Evolutionary conservation across 2,329 filamentous ascomycete genomes (phyloP).

Genomic region (Pyrenophora teres): DNA sequence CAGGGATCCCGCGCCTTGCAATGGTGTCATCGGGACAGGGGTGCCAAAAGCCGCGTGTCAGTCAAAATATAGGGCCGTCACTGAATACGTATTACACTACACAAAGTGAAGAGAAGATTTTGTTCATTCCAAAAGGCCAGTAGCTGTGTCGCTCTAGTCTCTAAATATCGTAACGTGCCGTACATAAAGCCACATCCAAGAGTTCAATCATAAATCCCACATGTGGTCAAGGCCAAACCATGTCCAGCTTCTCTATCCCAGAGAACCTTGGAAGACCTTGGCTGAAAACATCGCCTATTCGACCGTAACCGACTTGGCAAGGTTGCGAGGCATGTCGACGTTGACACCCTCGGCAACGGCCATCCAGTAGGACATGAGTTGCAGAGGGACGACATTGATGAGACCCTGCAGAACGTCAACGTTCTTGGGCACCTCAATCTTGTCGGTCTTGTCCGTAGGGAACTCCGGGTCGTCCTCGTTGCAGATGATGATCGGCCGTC

Average conservation of each 20-base stretch:
- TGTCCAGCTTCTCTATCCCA: conserved; percentile 26
- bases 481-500: conserved; percentile 98
- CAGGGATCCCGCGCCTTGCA: conserved; percentile 14
- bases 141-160: conserved; percentile 18
- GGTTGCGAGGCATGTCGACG: conserved; percentile 97
- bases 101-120: conserved; percentile 11
- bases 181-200: conserved; percentile 26
- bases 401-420: conserved; percentile 95
- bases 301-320: conserved; percentile 98
- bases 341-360: conserved; percentile 95
- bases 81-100: not conserved
- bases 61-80: not conserved
- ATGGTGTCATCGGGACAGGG: conserved; percentile 22
- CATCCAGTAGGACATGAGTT: conserved; percentile 98
- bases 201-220: conserved; percentile 30
- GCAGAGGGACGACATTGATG: conserved; percentile 94
- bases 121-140: conserved; percentile 21
- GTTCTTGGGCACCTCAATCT: conserved; percentile 96
- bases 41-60: conserved; percentile 3
- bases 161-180: conserved; percentile 25
- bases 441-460: conserved; percentile 83
- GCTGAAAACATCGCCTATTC: conserved; percentile 66
- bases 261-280: conserved; percentile 12
- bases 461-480: conserved; percentile 90
- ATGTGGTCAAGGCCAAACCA: conserved; percentile 25